Evolutionary conservation across 169 alveolate genomes (phyloP).

Genomic region (Pseudocohnilembus persalinus): DNA sequence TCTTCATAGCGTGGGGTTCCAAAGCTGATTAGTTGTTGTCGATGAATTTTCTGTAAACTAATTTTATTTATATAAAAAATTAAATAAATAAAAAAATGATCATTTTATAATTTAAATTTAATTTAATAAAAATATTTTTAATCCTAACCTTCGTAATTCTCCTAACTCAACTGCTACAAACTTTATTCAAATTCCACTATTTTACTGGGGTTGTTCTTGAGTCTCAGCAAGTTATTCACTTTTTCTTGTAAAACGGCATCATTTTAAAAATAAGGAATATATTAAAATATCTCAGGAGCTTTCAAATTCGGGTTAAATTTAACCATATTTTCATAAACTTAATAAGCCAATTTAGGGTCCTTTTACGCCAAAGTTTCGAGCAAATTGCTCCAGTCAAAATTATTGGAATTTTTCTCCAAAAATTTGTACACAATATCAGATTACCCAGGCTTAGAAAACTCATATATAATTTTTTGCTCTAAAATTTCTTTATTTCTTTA

Average conservation of each 20-base stretch:
- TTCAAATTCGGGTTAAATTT: not conserved
- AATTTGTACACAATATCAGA: not conserved
- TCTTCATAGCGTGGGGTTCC: no score
- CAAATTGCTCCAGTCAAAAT: not conserved
- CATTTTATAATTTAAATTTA: no score
- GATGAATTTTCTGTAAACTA: no score
- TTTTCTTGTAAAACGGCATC: not conserved
- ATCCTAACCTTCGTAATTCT: not conserved
- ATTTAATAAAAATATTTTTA: no score
- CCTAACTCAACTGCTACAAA: not conserved
- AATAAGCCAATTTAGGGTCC: not conserved
- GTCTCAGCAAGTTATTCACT: not conserved
- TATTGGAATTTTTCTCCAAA: not conserved
- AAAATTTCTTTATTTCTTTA: not conserved
- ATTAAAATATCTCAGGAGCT: not conserved
- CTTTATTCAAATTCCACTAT: not conserved
- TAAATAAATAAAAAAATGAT: no score
- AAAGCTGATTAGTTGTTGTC: no score
- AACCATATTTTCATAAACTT: not conserved
- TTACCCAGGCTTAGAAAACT: not conserved
- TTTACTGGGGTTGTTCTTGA: not conserved
- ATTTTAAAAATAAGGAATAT: not conserved
- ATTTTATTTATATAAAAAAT: no score
- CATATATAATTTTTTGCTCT: not conserved
- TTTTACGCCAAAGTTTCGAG: not conserved